A percentile compares a stretch with the other conserved stretches of the same genome.
Conservation (phyloP, 345 rosid genomes). For the Citrus medica region DNA sequence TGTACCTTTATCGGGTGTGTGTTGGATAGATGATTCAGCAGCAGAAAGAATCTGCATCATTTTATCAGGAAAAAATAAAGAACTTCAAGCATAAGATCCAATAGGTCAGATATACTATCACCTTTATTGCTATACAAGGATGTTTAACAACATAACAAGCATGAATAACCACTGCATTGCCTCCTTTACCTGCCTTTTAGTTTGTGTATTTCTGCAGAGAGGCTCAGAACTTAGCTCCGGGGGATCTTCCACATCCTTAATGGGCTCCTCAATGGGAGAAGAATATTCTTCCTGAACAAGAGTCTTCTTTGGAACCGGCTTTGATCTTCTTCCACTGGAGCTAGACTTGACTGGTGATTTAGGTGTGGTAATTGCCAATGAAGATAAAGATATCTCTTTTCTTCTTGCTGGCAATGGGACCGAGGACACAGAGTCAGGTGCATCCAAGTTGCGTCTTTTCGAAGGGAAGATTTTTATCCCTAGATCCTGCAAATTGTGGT, state of each 20-base stretch:
- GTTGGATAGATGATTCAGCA: conserved; percentile 24
- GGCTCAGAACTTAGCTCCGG: conserved; percentile 20
- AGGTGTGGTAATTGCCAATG: conserved; percentile 26
- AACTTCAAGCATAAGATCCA: not conserved
- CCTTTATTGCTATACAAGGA: not conserved
- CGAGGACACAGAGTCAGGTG: conserved; percentile 11
- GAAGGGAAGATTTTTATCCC: conserved; percentile 36
- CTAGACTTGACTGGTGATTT: conserved; percentile 12
- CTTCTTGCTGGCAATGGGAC: conserved; percentile 16
- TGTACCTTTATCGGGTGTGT: conserved; percentile 1
- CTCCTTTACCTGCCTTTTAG: conserved; percentile 30
- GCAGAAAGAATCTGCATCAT: conserved; percentile 19
- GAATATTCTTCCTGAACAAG: conserved; percentile 6
- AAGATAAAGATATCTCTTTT: conserved; percentile 39
- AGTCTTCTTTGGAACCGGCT: conserved; percentile 13
- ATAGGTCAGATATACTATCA: not conserved
- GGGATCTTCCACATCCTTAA: conserved; percentile 17
- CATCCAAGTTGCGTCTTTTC: conserved; percentile 6
- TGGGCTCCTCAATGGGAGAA: not conserved
- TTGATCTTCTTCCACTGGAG: conserved; percentile 24
- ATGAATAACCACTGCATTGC: not conserved
- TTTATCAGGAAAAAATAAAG: not conserved
- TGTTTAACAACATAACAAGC: not conserved
- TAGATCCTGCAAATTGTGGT: conserved; percentile 38
- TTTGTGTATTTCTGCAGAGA: conserved; percentile 16